phyloP scores from a whole-genome alignment of 805 yeast species.

The Ogataea methylovora region DNA sequence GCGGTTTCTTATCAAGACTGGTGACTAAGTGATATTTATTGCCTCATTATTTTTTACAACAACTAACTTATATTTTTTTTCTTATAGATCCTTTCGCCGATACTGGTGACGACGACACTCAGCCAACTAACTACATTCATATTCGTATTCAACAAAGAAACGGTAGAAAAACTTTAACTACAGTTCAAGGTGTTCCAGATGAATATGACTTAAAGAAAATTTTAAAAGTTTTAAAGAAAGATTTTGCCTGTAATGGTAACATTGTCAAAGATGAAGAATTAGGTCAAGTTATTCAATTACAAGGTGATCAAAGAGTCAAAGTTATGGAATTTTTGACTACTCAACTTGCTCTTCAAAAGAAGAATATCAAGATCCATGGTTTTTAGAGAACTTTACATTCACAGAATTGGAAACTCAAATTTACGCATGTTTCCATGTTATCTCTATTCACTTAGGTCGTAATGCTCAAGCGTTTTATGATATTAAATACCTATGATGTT shows the following conservation, averaged over 20 bases:
- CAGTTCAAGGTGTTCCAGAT: constrained; percentile 94
- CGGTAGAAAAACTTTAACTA: constrained; percentile 97
- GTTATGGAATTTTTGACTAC: constrained; percentile 87
- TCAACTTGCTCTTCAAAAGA: constrained; percentile 86
- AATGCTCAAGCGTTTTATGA: no score
- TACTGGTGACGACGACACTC: constrained; percentile 98
- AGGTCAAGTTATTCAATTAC: constrained; percentile 96
- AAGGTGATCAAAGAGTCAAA: constrained; percentile 98
- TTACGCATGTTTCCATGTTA: no score
- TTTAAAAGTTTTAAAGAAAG: constrained; percentile 89
- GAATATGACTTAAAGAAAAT: constrained; percentile 95
- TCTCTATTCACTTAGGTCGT: no score
- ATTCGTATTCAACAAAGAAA: constrained; percentile 99
- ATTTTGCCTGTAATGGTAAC: constrained; percentile 98
- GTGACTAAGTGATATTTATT: not conserved
- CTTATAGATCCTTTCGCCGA: constrained; percentile 92
- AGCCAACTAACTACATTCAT: constrained; percentile 92
- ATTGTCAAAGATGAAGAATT: constrained; percentile 93
- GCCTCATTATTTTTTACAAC: not conserved
- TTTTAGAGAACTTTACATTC: no score
- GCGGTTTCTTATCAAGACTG: not conserved
- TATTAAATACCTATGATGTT: no score
- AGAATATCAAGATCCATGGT: constrained; percentile 97
- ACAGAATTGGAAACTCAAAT: no score
- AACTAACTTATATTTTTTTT: no score